Evolutionary conservation across 176 grass and related monocot genomes (phyloP).

Genomic region (sorghum (Sorghum bicolor)): Sorghum_bicolor_NCBIv3 NC_012879.2:12012501-12013000

Average conservation of each 20-base stretch:
- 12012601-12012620: constrained; percentile 12
- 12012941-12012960: background rate
- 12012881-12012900: background rate
- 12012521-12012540: background rate
- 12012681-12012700: constrained; percentile 40
- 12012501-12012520: background rate
- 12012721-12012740: constrained; percentile 5
- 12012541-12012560: background rate
- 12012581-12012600: background rate
- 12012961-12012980: background rate
- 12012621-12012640: constrained; percentile 63
- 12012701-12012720: background rate
- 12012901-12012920: background rate
- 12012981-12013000: background rate
- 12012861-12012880: background rate
- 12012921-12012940: background rate
- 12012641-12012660: constrained; percentile 68
- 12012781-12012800: constrained; percentile 48
- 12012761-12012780: constrained; percentile 43
- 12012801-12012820: constrained; percentile 50
- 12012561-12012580: background rate
- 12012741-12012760: constrained; percentile 7
- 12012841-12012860: constrained; percentile 67
- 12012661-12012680: constrained; percentile 39
- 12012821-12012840: constrained; percentile 67